Base-by-base conservation (phyloP, 1,284 basidiomycete genomes). In the Marasmius oreades region DNA sequence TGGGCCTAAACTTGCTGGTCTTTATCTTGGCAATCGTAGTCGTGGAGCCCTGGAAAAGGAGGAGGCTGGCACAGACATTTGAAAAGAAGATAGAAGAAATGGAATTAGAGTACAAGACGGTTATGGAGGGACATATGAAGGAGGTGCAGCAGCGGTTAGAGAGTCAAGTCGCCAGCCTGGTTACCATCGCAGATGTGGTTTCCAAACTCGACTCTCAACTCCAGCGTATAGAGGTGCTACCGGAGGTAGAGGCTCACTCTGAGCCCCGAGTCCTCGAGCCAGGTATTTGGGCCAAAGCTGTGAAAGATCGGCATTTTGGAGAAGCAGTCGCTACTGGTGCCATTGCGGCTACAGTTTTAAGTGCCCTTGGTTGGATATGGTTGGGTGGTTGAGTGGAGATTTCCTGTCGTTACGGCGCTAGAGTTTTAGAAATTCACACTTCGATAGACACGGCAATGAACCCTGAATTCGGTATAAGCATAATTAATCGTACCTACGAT, bases 1-100 rank as follows among this genome's bases (percentile, higher is more conserved):
- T 97, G 20, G 86, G 85, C 10, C 80, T 95, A 59, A 98, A 98
- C 72, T 73, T 97, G 70, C 62, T 90, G 50, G 90, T 98, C 42
- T 98, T 98, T 69, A 71, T 97, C 51, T 73, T 89, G 56, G 95
- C 95, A 7, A 93, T 95, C 60, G 70, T 92, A 16, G 72, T 95
- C 48, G 91, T 98, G 47, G 95, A 98, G 71, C 95, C 95, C 1
- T 98, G 93, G 92, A 97, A 97, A 72, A 79, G 95, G 56, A 78
- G 81, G 62, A 77, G 86, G 62, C 73, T 98, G 66, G 90, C 93
- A 6, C 82, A 89, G 70, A 92, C 90, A 47, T 90, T 98, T 61
- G 94, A 96, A 74, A 82, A 80, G 65, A 87, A 92, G 72, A 84
- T 95, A 46, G 83, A 87, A 63, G 84, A 88, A 69, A 78, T 94